Evolutionary conservation across 306 rosid genomes (phyloP).

Genomic region (Trichosanthes cucumerina): DNA sequence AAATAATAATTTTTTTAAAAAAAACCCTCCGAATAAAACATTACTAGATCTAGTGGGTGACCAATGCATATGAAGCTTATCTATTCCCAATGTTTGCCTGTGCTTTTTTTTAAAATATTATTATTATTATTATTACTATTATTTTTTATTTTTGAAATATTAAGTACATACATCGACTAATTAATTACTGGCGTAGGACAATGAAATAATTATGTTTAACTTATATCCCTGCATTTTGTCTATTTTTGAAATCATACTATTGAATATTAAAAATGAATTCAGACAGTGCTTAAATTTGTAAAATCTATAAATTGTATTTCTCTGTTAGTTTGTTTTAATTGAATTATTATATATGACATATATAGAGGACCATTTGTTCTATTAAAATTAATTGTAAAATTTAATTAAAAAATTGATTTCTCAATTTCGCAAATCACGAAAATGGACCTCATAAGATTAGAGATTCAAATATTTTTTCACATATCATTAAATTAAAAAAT

Average conservation of each 20-base stretch:
- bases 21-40: background rate
- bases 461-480: too few species aligned
- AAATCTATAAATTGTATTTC: background rate
- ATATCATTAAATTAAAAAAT: too few species aligned
- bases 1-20: background rate
- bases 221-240: background rate
- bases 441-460: too few species aligned
- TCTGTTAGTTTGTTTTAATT: background rate
- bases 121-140: background rate
- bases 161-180: background rate
- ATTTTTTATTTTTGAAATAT: background rate
- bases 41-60: background rate
- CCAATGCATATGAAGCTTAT: constrained; percentile 12
- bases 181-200: background rate
- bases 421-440: background rate
- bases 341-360: background rate
- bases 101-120: too few species aligned
- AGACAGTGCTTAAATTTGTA: background rate
- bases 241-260: background rate
- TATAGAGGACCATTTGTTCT: too few species aligned
- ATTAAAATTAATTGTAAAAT: background rate
- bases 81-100: constrained; percentile 1
- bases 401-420: background rate
- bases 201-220: background rate
- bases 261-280: background rate